Evolutionary conservation across 169 alveolate species (phyloP), one percentile per base, ranked within the genome.

Genomic region (Eimeria sp.): DNA sequence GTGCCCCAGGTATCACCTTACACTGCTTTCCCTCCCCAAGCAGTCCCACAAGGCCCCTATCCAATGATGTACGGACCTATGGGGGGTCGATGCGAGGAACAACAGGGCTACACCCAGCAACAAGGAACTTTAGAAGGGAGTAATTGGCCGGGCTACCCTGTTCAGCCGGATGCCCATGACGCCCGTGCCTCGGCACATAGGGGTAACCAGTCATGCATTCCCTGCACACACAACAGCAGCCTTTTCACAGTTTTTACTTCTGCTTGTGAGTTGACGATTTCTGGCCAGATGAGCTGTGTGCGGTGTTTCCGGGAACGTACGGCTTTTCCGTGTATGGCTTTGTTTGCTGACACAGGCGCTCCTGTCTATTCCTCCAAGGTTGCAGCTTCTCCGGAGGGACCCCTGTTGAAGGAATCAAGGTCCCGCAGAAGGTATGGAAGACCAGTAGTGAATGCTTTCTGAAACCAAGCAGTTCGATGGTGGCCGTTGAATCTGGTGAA

Each of bases 1-100:
- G 43, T 30, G 20, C 68, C 93, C 46, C 93, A 62, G 93, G 33
- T 87, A 60, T 87, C 93, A 37, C 93, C 93, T 23, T 87, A 87
- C 43, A 66, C 93, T 49, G 93, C 93, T 37, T 87, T 52, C 23
- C 66, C 62, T 27, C 93, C 93, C 30, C 93, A 87, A 25, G 37
- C 77, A 62, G 82, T 87, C 82, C n/a, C 64, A 64, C 82, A 64
- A 64, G 30, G 6, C 30, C 83, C 83, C 23, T 64, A 87, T 64
- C 83, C 78, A 37, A 64, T 66, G 93, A 46, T 87, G 78, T 87
- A 87, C 66, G 93, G 82, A 37, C 83, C 43, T 23, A 43, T 20
- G 11, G 64, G 54, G 4, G 93, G 83, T 23, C 49, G 33, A 30
- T 43, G 62, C 37, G 54, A 64, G 30, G 80, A 40, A 52, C 82